Base-by-base conservation (phyloP, 129 eudicot genomes). In the Apium graveolens region DNA sequence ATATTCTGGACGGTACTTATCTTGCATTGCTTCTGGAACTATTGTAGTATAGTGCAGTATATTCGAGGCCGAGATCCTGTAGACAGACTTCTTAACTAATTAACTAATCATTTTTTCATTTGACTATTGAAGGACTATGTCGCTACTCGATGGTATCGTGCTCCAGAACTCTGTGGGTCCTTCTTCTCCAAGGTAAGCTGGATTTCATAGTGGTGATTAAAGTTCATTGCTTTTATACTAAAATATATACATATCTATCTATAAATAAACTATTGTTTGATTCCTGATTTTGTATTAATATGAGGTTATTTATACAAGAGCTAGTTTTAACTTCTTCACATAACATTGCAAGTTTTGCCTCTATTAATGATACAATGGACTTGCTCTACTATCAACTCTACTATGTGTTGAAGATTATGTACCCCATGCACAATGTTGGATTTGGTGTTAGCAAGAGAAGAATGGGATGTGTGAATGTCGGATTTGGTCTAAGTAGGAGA, bases 91-190 rank as follows among this genome's bases (percentile, higher is more conserved):
- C 44, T 78, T 13, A 78, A 37, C 42, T 48, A 17, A 14, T 48
- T 60, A 4, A 57, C 29, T 65, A 57, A 78, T 63, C 75, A 72
- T 39, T 3, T 79, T 29, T 86, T 14, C 20, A 11, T 73, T 34
- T 66, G 24, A 37, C 66, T 85, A 75, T 74, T 73, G 69, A 87
- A 88, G 95, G 97, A 92, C 81, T 92, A 92, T 85, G 97, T 89
- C 77, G 97, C 97, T 75, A 92, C 95, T 72, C 88, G 97, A 77
- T 92, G 97, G 97, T 92, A 92, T 77, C 95, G 97, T 80, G 97
- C 97, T 80, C 97, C 97, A 81, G 97, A 92, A 83, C 90, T 92
- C 43, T 92, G 97, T 77, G 97, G 97, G 41, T 92, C 97, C 80
- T 92, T 92, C 84, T 92, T 89, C 91, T 92, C 97, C 48, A 92